A percentile compares a stretch with the other conserved stretches of the same genome.
Conservation (phyloP, 768 basidiomycete species). For the Agrocybe praecox region DNA sequence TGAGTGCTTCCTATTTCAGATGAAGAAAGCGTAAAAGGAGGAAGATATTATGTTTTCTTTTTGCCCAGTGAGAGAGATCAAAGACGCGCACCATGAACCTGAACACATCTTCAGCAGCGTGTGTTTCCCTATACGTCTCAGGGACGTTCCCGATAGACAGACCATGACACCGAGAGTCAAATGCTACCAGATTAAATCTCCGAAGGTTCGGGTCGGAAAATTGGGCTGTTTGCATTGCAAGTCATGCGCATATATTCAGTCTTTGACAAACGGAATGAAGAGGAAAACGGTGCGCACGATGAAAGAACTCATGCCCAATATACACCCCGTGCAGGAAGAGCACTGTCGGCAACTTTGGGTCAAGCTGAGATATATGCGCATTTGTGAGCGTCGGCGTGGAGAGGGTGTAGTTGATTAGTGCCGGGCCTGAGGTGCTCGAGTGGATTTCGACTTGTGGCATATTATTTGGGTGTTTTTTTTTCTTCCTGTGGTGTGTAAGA, state of each 20-base stretch:
- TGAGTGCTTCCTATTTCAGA: constrained; percentile 36
- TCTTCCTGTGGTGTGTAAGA: too few relatives aligned
- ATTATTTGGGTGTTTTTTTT: background rate
- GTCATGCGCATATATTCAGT: background rate
- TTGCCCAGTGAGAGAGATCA: too few relatives aligned
- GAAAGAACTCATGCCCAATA: constrained; percentile 31
- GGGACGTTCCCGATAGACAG: constrained; percentile 29
- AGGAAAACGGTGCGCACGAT: constrained; percentile 25
- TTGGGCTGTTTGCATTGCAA: constrained; percentile 23
- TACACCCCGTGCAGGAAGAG: constrained; percentile 39
- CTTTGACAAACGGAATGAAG: too few relatives aligned
- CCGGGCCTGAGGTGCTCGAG: constrained; percentile 25
- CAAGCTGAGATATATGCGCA: constrained; percentile 25
- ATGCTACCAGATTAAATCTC: constrained; percentile 36
- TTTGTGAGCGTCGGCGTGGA: constrained; percentile 33
- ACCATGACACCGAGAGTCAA: constrained; percentile 36
- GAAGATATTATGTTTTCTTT: too few relatives aligned
- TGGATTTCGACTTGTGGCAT: constrained; percentile 35
- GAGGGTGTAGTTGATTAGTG: constrained; percentile 35
- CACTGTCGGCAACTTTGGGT: constrained; percentile 32
- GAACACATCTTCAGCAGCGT: constrained; percentile 36
- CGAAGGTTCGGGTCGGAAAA: constrained; percentile 33
- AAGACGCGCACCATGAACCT: constrained; percentile 39
- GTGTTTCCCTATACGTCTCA: constrained; percentile 21
- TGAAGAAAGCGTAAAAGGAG: too few relatives aligned